Base-by-base conservation (phyloP, 2,329 filamentous ascomycete species). In the Hortaea sp. region DNA sequence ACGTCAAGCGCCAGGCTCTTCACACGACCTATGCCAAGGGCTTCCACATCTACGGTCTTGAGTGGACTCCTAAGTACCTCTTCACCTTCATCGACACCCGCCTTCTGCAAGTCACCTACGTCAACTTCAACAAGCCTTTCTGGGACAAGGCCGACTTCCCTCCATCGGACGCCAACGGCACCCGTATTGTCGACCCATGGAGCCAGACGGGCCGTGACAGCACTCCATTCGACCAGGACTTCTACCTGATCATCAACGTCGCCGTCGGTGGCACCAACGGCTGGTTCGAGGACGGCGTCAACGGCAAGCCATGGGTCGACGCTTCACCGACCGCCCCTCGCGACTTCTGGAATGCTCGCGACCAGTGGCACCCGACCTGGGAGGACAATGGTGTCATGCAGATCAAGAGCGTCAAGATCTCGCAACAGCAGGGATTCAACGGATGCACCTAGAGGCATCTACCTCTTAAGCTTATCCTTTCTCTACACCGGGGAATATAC, bases 1-100 rank as follows among this genome's bases (percentile, higher is more conserved):
- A 88, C 64, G 80, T 82, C 61, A 90, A 89, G 72, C 79, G 80
- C 45, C 69, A 75, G 51, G 82, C 85, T 7, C 73, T 88, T 29
- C 86, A 88, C 68, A 85, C 82, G 5, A 86, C 84, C 1, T 94
- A 83, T 64, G 66, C 80, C 30, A 67, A 71, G 1, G 76, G 68
- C 27, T 87, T 81, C 69, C 85, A 94, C 69, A 87, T 77, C 0
- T 94, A 81, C 58, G 87, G 87, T 10, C 66, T 94, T 2, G 87
- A 94, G 66, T 94, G 87, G 87, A 88, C 80, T 43, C 77, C 90
- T 57, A 90, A 89, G 65, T 92, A 94, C 64, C 70, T 92, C 49
- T 94, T 90, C 70, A 89, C 85, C 27, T 94, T 88, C 63, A 75
- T 94, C 69, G 84, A 92, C 72, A 83, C 78, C 40, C 81, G 84